A percentile compares a stretch with the other conserved stretches of the same genome.
Evolutionary conservation across 2,329 filamentous ascomycete genomes (phyloP).

Genomic region (Atkinsonella hypoxylon): DNA sequence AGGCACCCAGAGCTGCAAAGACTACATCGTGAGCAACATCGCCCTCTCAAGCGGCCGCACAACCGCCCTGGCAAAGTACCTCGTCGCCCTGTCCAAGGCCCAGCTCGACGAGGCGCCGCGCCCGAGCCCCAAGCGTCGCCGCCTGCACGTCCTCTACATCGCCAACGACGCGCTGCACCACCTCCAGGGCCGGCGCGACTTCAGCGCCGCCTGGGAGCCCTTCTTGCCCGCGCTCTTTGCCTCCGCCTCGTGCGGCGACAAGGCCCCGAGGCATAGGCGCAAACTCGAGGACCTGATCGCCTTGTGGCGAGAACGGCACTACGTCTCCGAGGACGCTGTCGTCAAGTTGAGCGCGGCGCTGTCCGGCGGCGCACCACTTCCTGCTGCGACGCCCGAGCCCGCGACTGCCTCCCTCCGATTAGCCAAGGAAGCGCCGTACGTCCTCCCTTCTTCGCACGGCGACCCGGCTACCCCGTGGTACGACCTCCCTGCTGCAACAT

Average conservation of each 20-base stretch:
- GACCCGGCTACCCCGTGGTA: constrained; percentile 64
- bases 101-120: constrained; percentile 24
- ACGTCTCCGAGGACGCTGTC: constrained; percentile 44
- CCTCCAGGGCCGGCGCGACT: constrained; percentile 36
- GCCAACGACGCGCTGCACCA: constrained; percentile 71
- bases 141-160: constrained; percentile 66
- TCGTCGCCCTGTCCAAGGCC: constrained; percentile 51
- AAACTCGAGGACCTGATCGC: constrained; percentile 54
- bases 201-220: constrained; percentile 45
- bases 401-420: constrained; percentile 20
- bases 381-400: constrained; percentile 11
- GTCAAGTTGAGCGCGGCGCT: constrained; percentile 48
- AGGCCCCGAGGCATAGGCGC: constrained; percentile 51
- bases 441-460: constrained; percentile 67
- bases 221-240: constrained; percentile 51
- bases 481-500: constrained; percentile 70
- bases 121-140: constrained; percentile 53
- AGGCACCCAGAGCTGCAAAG: constrained; percentile 61
- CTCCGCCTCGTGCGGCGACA: constrained; percentile 42
- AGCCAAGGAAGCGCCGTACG: constrained; percentile 49
- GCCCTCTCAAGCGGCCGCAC: constrained; percentile 54
- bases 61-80: constrained; percentile 60
- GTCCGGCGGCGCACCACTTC: constrained; percentile 23
- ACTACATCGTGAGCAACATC: constrained; percentile 68
- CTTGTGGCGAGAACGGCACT: constrained; percentile 57